Conservation (phyloP, 2,329 filamentous ascomycete species). For the Aspergillus fischeri region DNA sequence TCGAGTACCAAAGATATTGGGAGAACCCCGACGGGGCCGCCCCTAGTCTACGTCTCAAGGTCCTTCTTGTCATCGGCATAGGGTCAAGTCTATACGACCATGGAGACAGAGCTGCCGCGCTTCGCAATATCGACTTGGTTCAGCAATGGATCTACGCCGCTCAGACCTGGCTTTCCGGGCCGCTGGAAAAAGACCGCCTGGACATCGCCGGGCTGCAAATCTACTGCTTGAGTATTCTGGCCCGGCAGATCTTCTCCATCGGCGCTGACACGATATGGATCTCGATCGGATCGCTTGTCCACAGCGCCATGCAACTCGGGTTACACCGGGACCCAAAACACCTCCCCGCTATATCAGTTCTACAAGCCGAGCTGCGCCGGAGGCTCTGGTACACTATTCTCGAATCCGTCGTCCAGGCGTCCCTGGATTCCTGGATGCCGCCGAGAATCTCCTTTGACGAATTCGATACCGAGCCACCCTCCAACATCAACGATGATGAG, state of each 20-base stretch:
- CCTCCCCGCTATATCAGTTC: slow-evolving; percentile 11
- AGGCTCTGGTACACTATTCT: slow-evolving; percentile 29
- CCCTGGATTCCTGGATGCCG: slow-evolving; percentile 18
- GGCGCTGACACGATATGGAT: slow-evolving; percentile 34
- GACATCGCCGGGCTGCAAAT: slow-evolving; percentile 25
- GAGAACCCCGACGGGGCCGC: too few species aligned
- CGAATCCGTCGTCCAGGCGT: slow-evolving; percentile 25
- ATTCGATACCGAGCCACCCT: slow-evolving; percentile 14
- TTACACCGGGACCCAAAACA: slow-evolving; percentile 29
- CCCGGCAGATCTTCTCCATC: slow-evolving; percentile 27
- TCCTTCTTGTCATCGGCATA: too few species aligned
- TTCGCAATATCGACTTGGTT: too few species aligned
- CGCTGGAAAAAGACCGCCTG: slow-evolving; percentile 24
- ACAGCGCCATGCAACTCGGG: slow-evolving; percentile 27
- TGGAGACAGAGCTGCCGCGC: too few species aligned
- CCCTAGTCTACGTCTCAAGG: too few species aligned
- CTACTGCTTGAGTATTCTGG: slow-evolving; percentile 31
- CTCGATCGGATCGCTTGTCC: slow-evolving; percentile 28
- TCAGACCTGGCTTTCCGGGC: slow-evolving; percentile 9
- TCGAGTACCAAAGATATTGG: too few species aligned
- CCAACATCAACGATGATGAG: slow-evolving; percentile 17
- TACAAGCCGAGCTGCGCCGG: slow-evolving; percentile 25
- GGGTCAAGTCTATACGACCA: too few species aligned
- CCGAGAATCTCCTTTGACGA: slow-evolving; percentile 12
- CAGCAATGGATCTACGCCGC: slow-evolving; percentile 6